These are phyloP conservation scores for Komagataella phaffii DNA, from an alignment of 805 yeast genomes.

Conservation along the genomic window DNA sequence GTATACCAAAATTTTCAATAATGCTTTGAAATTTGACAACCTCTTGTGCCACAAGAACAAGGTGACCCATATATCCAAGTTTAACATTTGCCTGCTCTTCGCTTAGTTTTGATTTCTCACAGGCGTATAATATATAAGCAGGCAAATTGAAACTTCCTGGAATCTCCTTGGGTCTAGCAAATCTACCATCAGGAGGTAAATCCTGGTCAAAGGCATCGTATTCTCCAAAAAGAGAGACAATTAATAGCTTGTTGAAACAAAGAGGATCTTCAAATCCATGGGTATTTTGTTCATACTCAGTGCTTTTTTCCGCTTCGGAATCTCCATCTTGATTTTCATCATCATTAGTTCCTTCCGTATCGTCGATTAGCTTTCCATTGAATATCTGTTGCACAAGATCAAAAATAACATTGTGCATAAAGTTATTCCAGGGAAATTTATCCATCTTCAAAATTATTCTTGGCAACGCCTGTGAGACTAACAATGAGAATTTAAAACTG, in stretches of 20 bases:
- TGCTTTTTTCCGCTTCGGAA: conserved; percentile 6
- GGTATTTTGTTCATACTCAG: not conserved
- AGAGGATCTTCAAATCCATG: conserved; percentile 15
- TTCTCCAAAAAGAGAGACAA: conserved; percentile 21
- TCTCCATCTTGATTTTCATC: conserved; percentile 22
- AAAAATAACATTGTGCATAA: conserved; percentile 92
- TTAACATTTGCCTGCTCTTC: conserved; percentile 26
- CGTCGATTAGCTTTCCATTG: conserved; percentile 43
- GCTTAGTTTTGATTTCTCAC: conserved; percentile 12
- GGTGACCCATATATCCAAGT: conserved; percentile 49
- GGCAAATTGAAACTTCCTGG: conserved; percentile 21
- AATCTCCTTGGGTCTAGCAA: not conserved
- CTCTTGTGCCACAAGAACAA: conserved; percentile 43
- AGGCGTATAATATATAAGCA: conserved; percentile 15
- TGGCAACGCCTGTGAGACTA: conserved; percentile 55
- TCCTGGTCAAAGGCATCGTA: conserved; percentile 11
- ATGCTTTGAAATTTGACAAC: conserved; percentile 34
- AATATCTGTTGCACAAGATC: conserved; percentile 90
- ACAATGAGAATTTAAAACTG: conserved; percentile 61
- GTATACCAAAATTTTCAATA: conserved; percentile 20
- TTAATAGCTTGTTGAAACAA: conserved; percentile 18
- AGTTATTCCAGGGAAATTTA: conserved; percentile 91
- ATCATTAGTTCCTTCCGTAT: conserved; percentile 22
- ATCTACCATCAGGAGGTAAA: not conserved
- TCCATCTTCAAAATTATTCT: conserved; percentile 57